A percentile compares a stretch with the other conserved stretches of the same genome.
These are phyloP conservation scores for Penicillium sp. DNA, from an alignment of 2,329 filamentous ascomycete genomes.

Conservation along the genomic window DNA sequence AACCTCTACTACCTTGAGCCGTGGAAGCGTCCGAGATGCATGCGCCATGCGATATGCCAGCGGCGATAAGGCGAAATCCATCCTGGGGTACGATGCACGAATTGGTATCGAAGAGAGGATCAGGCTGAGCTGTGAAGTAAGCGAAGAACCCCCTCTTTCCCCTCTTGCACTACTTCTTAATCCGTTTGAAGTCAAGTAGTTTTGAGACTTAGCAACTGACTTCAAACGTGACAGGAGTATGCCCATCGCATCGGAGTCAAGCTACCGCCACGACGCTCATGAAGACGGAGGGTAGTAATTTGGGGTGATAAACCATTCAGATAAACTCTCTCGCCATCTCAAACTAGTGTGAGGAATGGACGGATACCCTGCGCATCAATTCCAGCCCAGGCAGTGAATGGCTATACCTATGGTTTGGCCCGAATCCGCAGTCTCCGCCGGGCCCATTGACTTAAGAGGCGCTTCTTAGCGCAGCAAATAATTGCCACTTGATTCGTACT, in stretches of 20 bases:
- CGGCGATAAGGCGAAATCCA: constrained; percentile 52
- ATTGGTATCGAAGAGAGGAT: constrained; percentile 56
- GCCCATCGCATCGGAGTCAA: constrained; percentile 32
- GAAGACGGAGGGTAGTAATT: not conserved
- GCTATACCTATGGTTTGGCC: not conserved
- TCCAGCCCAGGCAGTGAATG: not conserved
- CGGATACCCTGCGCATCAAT: constrained; percentile 16
- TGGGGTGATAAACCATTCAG: constrained; percentile 5
- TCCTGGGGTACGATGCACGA: constrained; percentile 56
- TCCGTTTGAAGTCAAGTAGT: not conserved
- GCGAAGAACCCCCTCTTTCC: constrained; percentile 9
- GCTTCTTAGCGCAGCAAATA: constrained; percentile 7
- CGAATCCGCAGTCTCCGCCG: not conserved
- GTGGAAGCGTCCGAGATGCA: constrained; percentile 58
- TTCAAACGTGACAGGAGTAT: constrained; percentile 31
- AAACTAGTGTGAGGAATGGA: not conserved
- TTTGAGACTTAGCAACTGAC: constrained; percentile 1
- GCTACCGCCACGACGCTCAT: constrained; percentile 11
- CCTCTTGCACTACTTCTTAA: not conserved
- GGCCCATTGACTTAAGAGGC: constrained; percentile 9
- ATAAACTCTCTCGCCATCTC: constrained; percentile 11
- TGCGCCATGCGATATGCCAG: constrained; percentile 56
- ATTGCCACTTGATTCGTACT: constrained; percentile 7
- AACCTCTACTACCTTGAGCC: constrained; percentile 49
- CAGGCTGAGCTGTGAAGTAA: constrained; percentile 50